phyloP scores from a whole-genome alignment of 2,329 filamentous ascomycete species.

The Sporothrix mexicana region DNA sequence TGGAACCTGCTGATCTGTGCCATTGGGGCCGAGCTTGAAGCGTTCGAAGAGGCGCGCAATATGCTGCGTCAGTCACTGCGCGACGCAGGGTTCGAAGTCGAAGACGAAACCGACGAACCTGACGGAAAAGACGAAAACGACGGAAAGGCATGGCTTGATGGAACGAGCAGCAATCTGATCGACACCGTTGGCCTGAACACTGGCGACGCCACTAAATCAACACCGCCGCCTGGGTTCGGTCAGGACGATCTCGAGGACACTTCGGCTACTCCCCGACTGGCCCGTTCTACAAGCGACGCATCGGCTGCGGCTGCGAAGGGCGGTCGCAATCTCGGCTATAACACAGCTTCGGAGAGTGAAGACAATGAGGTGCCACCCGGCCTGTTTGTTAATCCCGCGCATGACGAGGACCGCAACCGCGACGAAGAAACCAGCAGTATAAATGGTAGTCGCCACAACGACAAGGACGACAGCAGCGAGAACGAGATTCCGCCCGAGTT shows the following conservation, averaged over 20 bases:
- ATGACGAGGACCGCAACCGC: constrained; percentile 40
- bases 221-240: neutral
- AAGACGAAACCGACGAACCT: constrained; percentile 35
- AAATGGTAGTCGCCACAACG: constrained; percentile 29
- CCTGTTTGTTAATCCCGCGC: constrained; percentile 45
- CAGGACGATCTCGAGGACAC: constrained; percentile 31
- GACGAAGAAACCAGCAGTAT: constrained; percentile 44
- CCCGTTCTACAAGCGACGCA: constrained; percentile 42
- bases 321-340: constrained; percentile 37
- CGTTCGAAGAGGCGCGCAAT: constrained; percentile 44
- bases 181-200: neutral
- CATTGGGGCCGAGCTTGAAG: constrained; percentile 66
- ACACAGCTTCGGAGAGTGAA: constrained; percentile 42
- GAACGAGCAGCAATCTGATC: neutral
- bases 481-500: constrained; percentile 61
- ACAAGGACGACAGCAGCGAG: constrained; percentile 47
- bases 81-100: constrained; percentile 43
- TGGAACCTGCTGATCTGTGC: constrained; percentile 80
- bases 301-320: neutral
- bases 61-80: constrained; percentile 44
- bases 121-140: neutral
- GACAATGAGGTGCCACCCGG: constrained; percentile 53
- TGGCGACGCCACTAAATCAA: neutral
- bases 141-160: neutral
- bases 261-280: constrained; percentile 42